Conservation (phyloP, 495 filamentous ascomycete species). For the Talaromyces liani region DNA sequence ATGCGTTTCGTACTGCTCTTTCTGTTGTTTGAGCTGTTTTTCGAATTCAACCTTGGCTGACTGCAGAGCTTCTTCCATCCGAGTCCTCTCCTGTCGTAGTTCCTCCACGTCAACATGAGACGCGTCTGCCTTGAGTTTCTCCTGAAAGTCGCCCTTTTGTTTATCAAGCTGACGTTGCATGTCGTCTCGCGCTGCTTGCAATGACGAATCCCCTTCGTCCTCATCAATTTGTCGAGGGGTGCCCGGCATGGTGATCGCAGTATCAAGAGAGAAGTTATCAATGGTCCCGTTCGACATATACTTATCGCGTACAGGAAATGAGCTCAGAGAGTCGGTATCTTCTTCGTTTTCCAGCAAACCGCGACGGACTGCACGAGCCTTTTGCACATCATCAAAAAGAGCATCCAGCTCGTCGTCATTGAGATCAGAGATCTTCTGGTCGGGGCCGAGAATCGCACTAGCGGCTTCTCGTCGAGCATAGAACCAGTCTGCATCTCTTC, state of each 20-base stretch:
- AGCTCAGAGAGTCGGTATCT: constrained; percentile 81
- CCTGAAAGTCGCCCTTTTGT: constrained; percentile 74
- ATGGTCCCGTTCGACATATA: constrained; percentile 93
- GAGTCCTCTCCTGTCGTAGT: constrained; percentile 71
- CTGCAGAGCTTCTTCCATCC: constrained; percentile 78
- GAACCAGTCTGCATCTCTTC: constrained; percentile 91
- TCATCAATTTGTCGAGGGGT: constrained; percentile 70
- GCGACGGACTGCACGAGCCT: constrained; percentile 73
- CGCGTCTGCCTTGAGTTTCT: constrained; percentile 73
- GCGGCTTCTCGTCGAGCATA: constrained; percentile 91
- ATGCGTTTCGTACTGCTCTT: constrained; percentile 66
- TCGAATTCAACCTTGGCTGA: constrained; percentile 82
- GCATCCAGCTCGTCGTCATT: constrained; percentile 91
- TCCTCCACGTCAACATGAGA: constrained; percentile 76
- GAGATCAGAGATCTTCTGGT: constrained; percentile 81
- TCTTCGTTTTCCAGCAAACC: constrained; percentile 68
- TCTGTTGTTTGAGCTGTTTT: constrained; percentile 64
- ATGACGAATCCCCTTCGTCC: constrained; percentile 62
- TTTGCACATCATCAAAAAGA: constrained; percentile 92
- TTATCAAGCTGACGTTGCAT: constrained; percentile 85
- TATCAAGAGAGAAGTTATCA: constrained; percentile 95
- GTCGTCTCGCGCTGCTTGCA: constrained; percentile 70
- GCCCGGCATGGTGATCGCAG: constrained; percentile 84
- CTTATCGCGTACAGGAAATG: constrained; percentile 85
- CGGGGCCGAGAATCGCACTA: constrained; percentile 79